Evolutionary conservation across 2,329 filamentous ascomycete genomes (phyloP).

Genomic region (Venturia carpophila): DNA sequence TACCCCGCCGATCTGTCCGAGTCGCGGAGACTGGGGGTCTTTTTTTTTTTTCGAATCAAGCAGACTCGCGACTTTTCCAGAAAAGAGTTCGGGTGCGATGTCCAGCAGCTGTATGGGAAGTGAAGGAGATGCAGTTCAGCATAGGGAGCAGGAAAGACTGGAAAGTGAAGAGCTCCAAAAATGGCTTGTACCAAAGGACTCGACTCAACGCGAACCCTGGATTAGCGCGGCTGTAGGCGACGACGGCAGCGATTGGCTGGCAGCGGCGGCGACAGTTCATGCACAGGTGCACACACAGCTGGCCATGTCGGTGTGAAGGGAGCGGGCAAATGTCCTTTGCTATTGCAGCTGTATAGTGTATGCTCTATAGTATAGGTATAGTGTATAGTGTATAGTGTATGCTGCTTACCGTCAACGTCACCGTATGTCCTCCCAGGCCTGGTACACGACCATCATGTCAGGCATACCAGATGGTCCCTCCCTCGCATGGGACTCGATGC

Average conservation of each 20-base stretch:
- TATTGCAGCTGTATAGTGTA: too few species aligned
- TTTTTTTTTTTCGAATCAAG: background rate
- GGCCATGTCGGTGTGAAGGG: background rate
- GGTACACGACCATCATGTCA: background rate
- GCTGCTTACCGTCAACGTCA: too few species aligned
- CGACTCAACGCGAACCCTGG: constrained; percentile 6
- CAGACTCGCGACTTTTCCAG: background rate
- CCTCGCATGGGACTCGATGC: too few species aligned
- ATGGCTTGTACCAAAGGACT: background rate
- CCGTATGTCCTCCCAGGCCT: too few species aligned
- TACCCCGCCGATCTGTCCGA: background rate
- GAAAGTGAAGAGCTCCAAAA: background rate
- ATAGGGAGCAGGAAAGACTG: background rate
- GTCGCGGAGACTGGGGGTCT: background rate
- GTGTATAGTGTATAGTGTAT: too few species aligned
- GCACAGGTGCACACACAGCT: background rate
- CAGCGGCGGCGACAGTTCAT: too few species aligned
- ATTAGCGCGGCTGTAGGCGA: background rate
- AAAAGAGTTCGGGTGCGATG: background rate
- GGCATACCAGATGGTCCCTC: too few species aligned
- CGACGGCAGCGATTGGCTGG: background rate
- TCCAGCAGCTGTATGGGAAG: background rate
- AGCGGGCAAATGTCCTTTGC: too few species aligned
- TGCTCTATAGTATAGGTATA: too few species aligned
- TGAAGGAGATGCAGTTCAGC: background rate